Conservation (phyloP, 495 filamentous ascomycete genomes). For the Parachaetomium inaequale region DNA sequence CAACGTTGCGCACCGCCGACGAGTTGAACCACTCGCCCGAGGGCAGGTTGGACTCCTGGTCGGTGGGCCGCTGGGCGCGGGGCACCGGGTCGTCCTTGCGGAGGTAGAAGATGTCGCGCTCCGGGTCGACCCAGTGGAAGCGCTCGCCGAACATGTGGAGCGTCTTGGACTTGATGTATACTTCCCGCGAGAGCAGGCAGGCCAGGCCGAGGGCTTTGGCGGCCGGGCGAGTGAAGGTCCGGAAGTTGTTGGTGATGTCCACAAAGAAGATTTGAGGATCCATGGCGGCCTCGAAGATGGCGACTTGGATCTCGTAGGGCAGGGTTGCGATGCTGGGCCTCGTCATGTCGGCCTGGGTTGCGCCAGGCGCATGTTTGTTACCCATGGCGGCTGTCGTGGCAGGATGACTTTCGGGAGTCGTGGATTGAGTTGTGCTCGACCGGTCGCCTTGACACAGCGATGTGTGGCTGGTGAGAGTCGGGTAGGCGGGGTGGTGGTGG, state of each 20-base stretch:
- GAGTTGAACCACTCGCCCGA: background rate
- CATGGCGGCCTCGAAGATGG: conserved; percentile 20
- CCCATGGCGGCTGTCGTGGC: background rate
- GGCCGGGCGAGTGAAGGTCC: background rate
- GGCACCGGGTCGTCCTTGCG: conserved; percentile 3
- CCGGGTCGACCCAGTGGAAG: conserved; percentile 15
- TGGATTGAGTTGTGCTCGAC: too few species aligned
- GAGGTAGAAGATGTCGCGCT: conserved; percentile 24
- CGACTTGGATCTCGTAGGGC: conserved; percentile 18
- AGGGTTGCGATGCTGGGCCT: conserved; percentile 15
- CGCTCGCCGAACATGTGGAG: background rate
- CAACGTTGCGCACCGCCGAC: conserved; percentile 15
- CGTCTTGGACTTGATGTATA: conserved; percentile 8
- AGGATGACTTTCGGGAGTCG: too few species aligned
- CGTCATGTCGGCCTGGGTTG: background rate
- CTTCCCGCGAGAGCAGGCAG: conserved; percentile 20
- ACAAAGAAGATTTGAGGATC: conserved; percentile 19
- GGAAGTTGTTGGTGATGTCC: background rate
- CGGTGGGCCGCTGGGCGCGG: background rate
- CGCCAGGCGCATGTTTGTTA: conserved; percentile 6
- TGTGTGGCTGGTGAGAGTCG: background rate
- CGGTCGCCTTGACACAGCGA: too few species aligned
- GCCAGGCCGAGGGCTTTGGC: conserved; percentile 3
- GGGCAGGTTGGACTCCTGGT: background rate
- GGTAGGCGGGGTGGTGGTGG: background rate